Evolutionary conservation across 1,139 yeast genomes (phyloP).

Genomic region (Eremothecium coryli): DNA sequence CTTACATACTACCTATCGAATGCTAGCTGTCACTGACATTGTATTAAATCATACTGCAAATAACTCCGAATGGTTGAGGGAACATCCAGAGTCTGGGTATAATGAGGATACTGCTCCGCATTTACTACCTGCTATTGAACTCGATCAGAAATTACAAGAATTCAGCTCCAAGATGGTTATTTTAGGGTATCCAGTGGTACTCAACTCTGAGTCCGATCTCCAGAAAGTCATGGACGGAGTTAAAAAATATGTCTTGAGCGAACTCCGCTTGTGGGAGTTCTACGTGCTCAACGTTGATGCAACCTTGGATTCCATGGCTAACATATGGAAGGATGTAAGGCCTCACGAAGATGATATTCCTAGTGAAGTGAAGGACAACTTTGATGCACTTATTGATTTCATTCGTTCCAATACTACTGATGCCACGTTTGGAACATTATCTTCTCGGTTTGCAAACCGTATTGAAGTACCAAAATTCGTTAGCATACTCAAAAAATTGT

Average conservation of each 20-base stretch:
- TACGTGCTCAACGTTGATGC: constrained; percentile 56
- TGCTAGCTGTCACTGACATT: constrained; percentile 79
- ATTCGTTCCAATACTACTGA: constrained; percentile 38
- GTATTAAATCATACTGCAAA: constrained; percentile 94
- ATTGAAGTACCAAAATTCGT: constrained; percentile 46
- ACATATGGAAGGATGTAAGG: constrained; percentile 18
- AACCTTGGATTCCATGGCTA: constrained; percentile 27
- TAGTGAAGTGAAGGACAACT: constrained; percentile 30
- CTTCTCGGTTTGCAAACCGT: constrained; percentile 43
- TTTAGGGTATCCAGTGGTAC: constrained; percentile 51
- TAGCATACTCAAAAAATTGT: constrained; percentile 34
- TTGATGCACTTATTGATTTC: constrained; percentile 43
- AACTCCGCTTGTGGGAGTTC: constrained; percentile 75
- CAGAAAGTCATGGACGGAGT: constrained; percentile 55
- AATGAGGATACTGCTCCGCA: constrained; percentile 84
- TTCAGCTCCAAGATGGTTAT: constrained; percentile 48
- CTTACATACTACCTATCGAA: constrained; percentile 47
- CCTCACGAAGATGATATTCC: constrained; percentile 33
- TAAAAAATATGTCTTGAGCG: constrained; percentile 53
- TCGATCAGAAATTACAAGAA: constrained; percentile 58
- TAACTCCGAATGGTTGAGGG: constrained; percentile 75
- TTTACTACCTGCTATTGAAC: constrained; percentile 69
- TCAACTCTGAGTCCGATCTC: constrained; percentile 47
- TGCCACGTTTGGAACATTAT: constrained; percentile 37
- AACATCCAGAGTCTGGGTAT: constrained; percentile 88